Evolutionary conservation across 1,284 basidiomycete genomes (phyloP), one percentile per base, ranked within the genome.

Genomic region (Cerrena zonata): DNA sequence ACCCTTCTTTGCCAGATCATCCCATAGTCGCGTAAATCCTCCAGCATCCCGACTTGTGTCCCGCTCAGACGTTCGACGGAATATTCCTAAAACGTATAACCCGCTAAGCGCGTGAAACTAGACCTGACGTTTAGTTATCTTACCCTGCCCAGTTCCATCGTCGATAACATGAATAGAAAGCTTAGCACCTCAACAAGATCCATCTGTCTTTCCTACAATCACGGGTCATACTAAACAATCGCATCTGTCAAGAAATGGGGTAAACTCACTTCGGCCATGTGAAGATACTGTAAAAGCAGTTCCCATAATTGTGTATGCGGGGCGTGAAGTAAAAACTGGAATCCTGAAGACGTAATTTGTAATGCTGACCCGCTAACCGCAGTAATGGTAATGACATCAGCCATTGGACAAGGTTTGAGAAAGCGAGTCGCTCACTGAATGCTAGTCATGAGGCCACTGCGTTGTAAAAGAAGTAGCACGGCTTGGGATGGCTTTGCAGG

Each of bases 301-400:
- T 93, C 90, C 96, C 96, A 99, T n/a, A 99, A 72, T 66, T 99
- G 96, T 18, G 89, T 90, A 64, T 97, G 92, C n/a, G 96, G 89
- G 40, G 95, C 88, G 65, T 97, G 89, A 21, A 99, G 78, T 48
- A 99, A 78, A 65, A 99, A 99, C 64, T 98, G 95, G 66, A 99
- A 99, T 10, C 96, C 96, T 39, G 85, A 78, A 11, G 94, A 96
- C 11, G 94, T 98, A 67, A 99, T 99, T 57, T 86, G 85, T 50
- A 84, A 73, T 65, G 75, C 60, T 60, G 73, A 68, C 58, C 79
- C 72, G 59, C 79, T 82, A 56, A 13, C 22, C 38, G 48, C 43
- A 24, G 22, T 26, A 44, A 45, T 3, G 12, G 21, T 13, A 39
- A 37, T 23, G 40, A 18, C 15, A 4, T 41, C 42, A 18, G 44